Evolutionary conservation across 2,329 filamentous ascomycete genomes (phyloP).

Genomic region (Capronia americana): DNA sequence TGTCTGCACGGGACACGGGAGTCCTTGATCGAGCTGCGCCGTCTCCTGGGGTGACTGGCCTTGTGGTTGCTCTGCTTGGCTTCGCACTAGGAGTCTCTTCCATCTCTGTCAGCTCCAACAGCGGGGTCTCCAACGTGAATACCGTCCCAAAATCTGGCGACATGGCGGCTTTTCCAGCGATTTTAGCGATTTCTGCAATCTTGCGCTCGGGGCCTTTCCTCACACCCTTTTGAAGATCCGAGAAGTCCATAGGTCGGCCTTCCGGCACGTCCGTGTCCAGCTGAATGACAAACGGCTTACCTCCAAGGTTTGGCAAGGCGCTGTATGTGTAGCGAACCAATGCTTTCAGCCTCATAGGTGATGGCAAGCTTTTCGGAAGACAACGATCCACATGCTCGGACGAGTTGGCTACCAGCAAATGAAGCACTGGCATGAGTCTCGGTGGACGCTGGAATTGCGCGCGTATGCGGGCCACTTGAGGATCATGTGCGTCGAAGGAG

Average conservation of each 20-base stretch:
- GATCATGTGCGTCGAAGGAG: constrained; percentile 49
- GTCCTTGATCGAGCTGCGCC: constrained; percentile 29
- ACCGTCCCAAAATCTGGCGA: constrained; percentile 46
- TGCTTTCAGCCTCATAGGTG: constrained; percentile 35
- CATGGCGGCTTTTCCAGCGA: constrained; percentile 40
- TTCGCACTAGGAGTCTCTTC: constrained; percentile 38
- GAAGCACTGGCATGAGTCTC: constrained; percentile 51
- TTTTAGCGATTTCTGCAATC: constrained; percentile 29
- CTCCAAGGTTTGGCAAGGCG: constrained; percentile 36
- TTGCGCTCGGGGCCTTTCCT: constrained; percentile 37
- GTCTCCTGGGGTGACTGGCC: constrained; percentile 34
- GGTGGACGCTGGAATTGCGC: constrained; percentile 43
- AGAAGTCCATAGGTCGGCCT: constrained; percentile 39
- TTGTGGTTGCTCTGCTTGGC: constrained; percentile 27
- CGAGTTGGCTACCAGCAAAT: constrained; percentile 54
- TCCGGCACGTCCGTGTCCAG: constrained; percentile 35
- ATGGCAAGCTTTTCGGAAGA: constrained; percentile 43
- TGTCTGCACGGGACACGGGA: constrained; percentile 38
- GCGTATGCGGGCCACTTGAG: constrained; percentile 49
- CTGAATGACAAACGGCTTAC: constrained; percentile 33
- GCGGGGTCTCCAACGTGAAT: constrained; percentile 51
- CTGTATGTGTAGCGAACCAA: constrained; percentile 38
- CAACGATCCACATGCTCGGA: constrained; percentile 55
- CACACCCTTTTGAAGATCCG: constrained; percentile 45
- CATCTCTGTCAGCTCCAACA: constrained; percentile 45